These are phyloP conservation scores for Curvularia verruculosa DNA, from an alignment of 2,329 filamentous ascomycete genomes.

Conservation along the genomic window DNA sequence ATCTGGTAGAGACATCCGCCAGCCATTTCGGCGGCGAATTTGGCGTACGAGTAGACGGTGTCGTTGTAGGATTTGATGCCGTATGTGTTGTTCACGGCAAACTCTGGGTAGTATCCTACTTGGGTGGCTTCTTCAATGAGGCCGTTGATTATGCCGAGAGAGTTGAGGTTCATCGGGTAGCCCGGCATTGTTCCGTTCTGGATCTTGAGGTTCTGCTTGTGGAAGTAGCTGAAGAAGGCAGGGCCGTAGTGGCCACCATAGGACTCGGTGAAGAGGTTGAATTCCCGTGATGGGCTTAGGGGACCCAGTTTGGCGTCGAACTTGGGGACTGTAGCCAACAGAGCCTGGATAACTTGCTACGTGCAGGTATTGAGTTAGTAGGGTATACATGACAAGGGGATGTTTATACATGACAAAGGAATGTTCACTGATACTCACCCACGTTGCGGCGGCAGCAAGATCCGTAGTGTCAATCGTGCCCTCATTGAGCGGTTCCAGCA, in stretches of 20 bases:
- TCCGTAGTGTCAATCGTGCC: slow-evolving; percentile 61
- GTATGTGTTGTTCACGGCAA: slow-evolving; percentile 62
- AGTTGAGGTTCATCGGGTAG: slow-evolving; percentile 60
- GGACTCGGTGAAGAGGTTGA: slow-evolving; percentile 64
- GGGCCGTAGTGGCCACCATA: slow-evolving; percentile 59
- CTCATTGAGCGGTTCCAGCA: slow-evolving; percentile 52
- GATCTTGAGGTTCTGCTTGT: slow-evolving; percentile 63
- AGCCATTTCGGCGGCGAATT: slow-evolving; percentile 58
- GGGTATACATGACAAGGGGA: no score
- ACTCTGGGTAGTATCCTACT: slow-evolving; percentile 57
- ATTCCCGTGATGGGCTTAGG: slow-evolving; percentile 44
- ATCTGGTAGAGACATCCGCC: slow-evolving; percentile 59
- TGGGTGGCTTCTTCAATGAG: slow-evolving; percentile 55
- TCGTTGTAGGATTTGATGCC: slow-evolving; percentile 63
- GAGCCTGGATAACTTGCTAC: slow-evolving; percentile 32
- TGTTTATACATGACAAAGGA: no score
- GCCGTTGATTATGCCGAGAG: slow-evolving; percentile 60
- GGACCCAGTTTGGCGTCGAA: slow-evolving; percentile 45
- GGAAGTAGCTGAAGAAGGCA: slow-evolving; percentile 63
- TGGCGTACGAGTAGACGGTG: slow-evolving; percentile 64
- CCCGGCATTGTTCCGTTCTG: slow-evolving; percentile 56
- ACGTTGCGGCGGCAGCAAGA: slow-evolving; percentile 56
- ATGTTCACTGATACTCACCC: slow-evolving; percentile 41
- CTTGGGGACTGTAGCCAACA: slow-evolving; percentile 31
- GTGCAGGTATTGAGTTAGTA: not conserved